Evolutionary conservation across 257 asterid genomes (phyloP), one percentile per base, ranked within the genome.

Genomic region (Nemophila menziesii): DNA sequence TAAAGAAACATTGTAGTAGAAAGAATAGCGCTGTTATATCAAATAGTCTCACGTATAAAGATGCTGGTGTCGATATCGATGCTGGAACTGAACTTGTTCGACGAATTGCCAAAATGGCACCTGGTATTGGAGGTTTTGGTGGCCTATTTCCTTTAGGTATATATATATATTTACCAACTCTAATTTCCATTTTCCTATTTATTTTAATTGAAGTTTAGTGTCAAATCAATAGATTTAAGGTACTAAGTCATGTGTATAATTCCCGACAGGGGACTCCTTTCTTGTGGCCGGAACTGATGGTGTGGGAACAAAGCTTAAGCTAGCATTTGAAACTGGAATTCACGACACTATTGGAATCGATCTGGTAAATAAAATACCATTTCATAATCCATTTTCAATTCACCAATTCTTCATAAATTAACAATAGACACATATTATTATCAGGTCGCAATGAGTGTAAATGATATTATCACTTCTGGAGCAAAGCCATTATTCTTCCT

Each of bases 201-300:
- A 11, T 13, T 48, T 21, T 12, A 8, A 6, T 13, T 11, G 17
- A 2, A 29, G 12, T 8, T 14, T 16, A 5, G n/a, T 16, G 44
- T 2, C 0, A 36, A 16, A 5, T 36, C 40, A 36, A 36, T 29
- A 29, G 12, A 29, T 29, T 29, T n/a, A n/a, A n/a, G n/a, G n/a
- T n/a, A n/a, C n/a, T n/a, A n/a, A 7, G 36, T 29, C 36, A 29
- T 7, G 36, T 2, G 36, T 5, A 1, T 5, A 7, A 10, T 29
- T 45, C 1, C 8, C 44, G 55, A 46, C 72, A 84, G 98, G 94
- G 24, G 95, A 89, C 70, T 75, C 90, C 9, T 84, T 84, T 62
- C 81, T 89, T 16, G 98, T 89, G 23, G 95, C 98, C 42, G 97
- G 98, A 33, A 89, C 95, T 1, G 98, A 89, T 68, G 95, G 98